Evolutionary conservation across 768 basidiomycete species (phyloP), one percentile per base, ranked within the genome.

Genomic region (Lactarius sanguifluus): DNA sequence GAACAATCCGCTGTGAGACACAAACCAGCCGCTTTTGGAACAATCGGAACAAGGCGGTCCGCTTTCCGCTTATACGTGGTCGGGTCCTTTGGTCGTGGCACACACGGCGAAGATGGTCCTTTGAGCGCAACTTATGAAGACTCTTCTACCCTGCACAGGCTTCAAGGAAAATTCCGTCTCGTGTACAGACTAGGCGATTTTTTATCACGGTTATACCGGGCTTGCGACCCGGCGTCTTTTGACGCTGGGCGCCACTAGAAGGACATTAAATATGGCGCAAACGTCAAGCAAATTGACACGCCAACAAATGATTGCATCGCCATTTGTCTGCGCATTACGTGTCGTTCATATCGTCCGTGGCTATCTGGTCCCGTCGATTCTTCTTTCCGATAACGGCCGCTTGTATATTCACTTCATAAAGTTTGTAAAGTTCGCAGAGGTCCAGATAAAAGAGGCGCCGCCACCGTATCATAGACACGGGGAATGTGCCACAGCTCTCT

Each of bases 1-100:
- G 65, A 61, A 61, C 60, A 13, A 36, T n/a, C 57, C 40, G 66
- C 58, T 64, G 34, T 50, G 62, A 32, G 62, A 67, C 52, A 64
- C 28, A 55, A 64, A 50, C 66, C 41, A 57, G 62, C 66, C 66
- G 13, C 36, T 64, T 67, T 64, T 64, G 62, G 66, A 67, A 64
- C 43, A 8, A 1, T 12, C 10, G 16, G 47, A 58, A 30, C 30
- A 13, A 25, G 6, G 3, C 58, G 66, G 58, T 15, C 66, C 41
- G 65, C 34, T 30, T 45, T 38, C 40, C 10, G 16, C 23, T 34
- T n/a, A 23, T 23, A 18, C 41, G 41, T 18, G 6, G 10, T 36
- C 36, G 2, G 32, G 34, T 36, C 4, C 36, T 38, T 38, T 38
- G 36, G 36, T 38, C 36, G 10, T 45, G 8, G 34, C n/a, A n/a